These are phyloP conservation scores for Parastagonospora avenae DNA, from an alignment of 2,329 filamentous ascomycete genomes.

Conservation along the genomic window DNA sequence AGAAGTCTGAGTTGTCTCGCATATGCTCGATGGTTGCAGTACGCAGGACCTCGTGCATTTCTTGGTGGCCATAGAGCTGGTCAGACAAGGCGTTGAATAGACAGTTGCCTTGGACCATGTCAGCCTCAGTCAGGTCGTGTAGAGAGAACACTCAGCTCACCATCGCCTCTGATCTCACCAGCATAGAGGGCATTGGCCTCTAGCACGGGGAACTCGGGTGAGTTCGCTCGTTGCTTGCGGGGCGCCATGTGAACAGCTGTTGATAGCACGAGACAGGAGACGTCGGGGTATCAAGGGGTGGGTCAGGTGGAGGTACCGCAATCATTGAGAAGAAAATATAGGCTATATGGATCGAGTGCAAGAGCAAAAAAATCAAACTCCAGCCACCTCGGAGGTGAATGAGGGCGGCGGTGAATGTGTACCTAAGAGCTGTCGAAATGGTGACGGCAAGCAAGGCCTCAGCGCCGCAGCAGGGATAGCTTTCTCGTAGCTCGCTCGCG, in stretches of 20 bases:
- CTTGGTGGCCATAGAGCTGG: conserved; percentile 67
- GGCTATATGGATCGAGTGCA: conserved; percentile 8
- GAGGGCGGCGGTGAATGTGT: conserved; percentile 16
- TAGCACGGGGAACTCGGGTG: conserved; percentile 61
- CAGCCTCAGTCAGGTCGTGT: conserved; percentile 15
- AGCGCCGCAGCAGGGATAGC: conserved; percentile 2
- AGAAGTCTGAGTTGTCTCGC: conserved; percentile 63
- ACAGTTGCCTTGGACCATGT: conserved; percentile 63
- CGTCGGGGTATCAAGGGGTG: conserved; percentile 31
- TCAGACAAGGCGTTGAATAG: conserved; percentile 72
- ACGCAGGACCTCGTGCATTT: conserved; percentile 64
- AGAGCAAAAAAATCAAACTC: neutral
- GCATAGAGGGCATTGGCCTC: conserved; percentile 63
- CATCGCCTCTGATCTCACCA: conserved; percentile 64
- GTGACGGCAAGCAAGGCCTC: conserved; percentile 33
- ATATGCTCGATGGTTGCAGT: conserved; percentile 66
- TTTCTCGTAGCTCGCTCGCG: neutral
- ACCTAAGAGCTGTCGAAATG: conserved; percentile 21
- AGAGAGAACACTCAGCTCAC: conserved; percentile 52
- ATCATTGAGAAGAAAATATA: conserved; percentile 30
- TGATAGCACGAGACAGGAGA: conserved; percentile 38
- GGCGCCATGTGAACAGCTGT: conserved; percentile 37
- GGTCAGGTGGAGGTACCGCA: conserved; percentile 30
- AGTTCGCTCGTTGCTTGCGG: conserved; percentile 35
- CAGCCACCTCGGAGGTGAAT: conserved; percentile 34